phyloP scores from a whole-genome alignment of 2,329 filamentous ascomycete species.

The Penicillium aurantiogriseum region DNA sequence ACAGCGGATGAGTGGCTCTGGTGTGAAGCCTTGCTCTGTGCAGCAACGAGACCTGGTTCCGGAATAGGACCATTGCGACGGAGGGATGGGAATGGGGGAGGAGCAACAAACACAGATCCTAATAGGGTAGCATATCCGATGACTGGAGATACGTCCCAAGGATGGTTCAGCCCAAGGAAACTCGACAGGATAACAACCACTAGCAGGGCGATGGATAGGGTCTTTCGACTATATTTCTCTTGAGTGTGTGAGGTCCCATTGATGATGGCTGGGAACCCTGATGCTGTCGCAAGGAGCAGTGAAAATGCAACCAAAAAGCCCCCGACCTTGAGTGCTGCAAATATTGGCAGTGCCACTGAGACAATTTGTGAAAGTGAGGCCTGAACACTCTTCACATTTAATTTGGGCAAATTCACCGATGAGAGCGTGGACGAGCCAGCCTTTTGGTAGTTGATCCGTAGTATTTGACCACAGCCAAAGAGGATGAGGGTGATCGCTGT shows the following conservation, averaged over 20 bases:
- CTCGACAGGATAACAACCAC: constrained; percentile 24
- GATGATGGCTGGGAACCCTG: constrained; percentile 41
- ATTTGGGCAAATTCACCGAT: constrained; percentile 16
- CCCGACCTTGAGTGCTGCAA: constrained; percentile 55
- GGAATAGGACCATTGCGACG: constrained; percentile 20
- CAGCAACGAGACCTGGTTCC: constrained; percentile 25
- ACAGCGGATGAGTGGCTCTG: constrained; percentile 11
- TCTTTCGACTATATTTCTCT: constrained; percentile 30
- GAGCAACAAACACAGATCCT: constrained; percentile 48
- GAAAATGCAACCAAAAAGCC: constrained; percentile 54
- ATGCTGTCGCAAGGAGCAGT: constrained; percentile 48
- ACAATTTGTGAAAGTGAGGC: constrained; percentile 36
- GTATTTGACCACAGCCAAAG: constrained; percentile 29
- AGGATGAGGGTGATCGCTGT: constrained; percentile 34
- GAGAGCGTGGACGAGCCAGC: constrained; percentile 5
- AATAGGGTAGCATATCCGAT: constrained; percentile 50
- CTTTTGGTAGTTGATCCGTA: constrained; percentile 17
- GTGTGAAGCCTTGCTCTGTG: constrained; percentile 13
- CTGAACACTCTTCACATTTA: constrained; percentile 16
- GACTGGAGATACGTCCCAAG: constrained; percentile 39
- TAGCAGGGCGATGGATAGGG: constrained; percentile 28
- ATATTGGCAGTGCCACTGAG: constrained; percentile 54
- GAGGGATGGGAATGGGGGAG: constrained; percentile 45
- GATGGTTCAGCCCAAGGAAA: constrained; percentile 31
- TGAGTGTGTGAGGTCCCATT: constrained; percentile 11